phyloP scores from a whole-genome alignment of 257 asterid genomes.

The Nicotiana tomentosiformis region DNA sequence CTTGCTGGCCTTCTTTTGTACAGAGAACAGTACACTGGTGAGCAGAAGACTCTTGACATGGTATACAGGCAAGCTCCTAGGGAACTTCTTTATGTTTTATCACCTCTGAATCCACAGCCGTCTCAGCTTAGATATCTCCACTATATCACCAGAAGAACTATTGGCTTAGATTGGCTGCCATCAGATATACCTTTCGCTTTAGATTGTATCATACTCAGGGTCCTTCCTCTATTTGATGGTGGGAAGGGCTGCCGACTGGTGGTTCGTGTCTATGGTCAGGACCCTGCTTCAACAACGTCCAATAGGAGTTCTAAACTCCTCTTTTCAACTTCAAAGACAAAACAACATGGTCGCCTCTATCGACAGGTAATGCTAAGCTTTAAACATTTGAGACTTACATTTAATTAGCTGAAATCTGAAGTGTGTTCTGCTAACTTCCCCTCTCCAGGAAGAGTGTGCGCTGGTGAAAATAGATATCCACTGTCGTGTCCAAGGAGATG shows the following conservation, averaged over 20 bases:
- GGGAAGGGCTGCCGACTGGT: slow-evolving; percentile 89
- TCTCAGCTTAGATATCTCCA: slow-evolving; percentile 98
- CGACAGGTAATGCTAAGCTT: slow-evolving; percentile 51
- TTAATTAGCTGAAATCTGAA: slow-evolving; percentile 15
- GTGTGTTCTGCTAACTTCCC: slow-evolving; percentile 21
- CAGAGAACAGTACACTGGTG: slow-evolving; percentile 87
- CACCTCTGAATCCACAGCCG: slow-evolving; percentile 94
- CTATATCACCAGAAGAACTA: slow-evolving; percentile 72
- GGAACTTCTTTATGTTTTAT: slow-evolving; percentile 91
- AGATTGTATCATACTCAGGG: slow-evolving; percentile 14
- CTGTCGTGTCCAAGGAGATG: slow-evolving; percentile 80
- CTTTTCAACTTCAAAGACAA: slow-evolving; percentile 60
- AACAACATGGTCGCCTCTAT: slow-evolving; percentile 53
- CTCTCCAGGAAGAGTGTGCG: slow-evolving; percentile 77
- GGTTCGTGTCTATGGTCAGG: slow-evolving; percentile 85
- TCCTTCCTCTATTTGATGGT: slow-evolving; percentile 65
- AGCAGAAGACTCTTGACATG: slow-evolving; percentile 97
- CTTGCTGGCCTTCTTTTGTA: slow-evolving; percentile 97
- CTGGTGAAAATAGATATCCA: slow-evolving; percentile 70
- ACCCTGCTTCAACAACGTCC: slow-evolving; percentile 60
- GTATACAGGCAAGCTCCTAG: slow-evolving; percentile 95
- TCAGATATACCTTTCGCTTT: slow-evolving; percentile 71
- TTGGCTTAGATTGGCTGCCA: slow-evolving; percentile 90
- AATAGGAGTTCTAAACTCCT: slow-evolving; percentile 84
- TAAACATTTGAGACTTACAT: slow-evolving; percentile 14